Conservation (phyloP, 371 early-diverging fungal genomes). For the Saksenaea vasiformis region DNA sequence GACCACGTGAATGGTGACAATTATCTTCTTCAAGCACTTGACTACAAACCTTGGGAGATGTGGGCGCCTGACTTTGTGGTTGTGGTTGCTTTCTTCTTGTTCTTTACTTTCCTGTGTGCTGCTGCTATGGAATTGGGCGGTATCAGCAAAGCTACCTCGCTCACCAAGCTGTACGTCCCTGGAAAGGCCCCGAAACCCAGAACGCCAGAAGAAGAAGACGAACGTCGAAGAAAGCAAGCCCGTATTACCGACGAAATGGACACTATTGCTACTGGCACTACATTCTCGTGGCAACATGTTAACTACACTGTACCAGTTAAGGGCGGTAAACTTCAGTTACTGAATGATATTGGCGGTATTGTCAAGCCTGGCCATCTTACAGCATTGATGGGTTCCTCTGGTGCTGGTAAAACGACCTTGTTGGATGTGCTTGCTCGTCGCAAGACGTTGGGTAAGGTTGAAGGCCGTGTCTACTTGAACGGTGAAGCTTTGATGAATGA, state of each 20-base stretch:
- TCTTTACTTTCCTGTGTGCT: slow-evolving; percentile 39
- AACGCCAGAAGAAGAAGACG: slow-evolving; percentile 22
- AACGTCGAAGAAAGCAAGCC: slow-evolving; percentile 25
- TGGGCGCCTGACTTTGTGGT: slow-evolving; percentile 59
- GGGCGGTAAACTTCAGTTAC: slow-evolving; percentile 51
- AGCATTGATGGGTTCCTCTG: slow-evolving; percentile 85
- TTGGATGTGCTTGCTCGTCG: slow-evolving; percentile 81
- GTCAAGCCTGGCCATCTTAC: slow-evolving; percentile 69
- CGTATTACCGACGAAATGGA: slow-evolving; percentile 31
- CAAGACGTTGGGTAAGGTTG: slow-evolving; percentile 74
- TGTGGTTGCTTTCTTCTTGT: slow-evolving; percentile 40
- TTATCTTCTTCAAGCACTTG: slow-evolving; percentile 38
- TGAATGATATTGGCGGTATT: slow-evolving; percentile 50
- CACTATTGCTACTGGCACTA: slow-evolving; percentile 40
- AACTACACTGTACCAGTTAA: slow-evolving; percentile 59
- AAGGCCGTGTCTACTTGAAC: slow-evolving; percentile 70
- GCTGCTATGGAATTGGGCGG: slow-evolving; percentile 41
- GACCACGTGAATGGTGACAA: slow-evolving; percentile 49
- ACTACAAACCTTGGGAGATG: slow-evolving; percentile 21
- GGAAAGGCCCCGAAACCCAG: slow-evolving; percentile 20
- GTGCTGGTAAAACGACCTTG: slow-evolving; percentile 89
- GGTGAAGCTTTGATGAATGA: slow-evolving; percentile 46
- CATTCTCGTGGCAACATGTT: slow-evolving; percentile 59
- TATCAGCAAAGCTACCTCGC: slow-evolving; percentile 38
- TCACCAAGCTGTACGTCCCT: slow-evolving; percentile 47